These are phyloP conservation scores for Phlegmacium glaucopus DNA, from an alignment of 768 basidiomycete species.

Conservation along the genomic window DNA sequence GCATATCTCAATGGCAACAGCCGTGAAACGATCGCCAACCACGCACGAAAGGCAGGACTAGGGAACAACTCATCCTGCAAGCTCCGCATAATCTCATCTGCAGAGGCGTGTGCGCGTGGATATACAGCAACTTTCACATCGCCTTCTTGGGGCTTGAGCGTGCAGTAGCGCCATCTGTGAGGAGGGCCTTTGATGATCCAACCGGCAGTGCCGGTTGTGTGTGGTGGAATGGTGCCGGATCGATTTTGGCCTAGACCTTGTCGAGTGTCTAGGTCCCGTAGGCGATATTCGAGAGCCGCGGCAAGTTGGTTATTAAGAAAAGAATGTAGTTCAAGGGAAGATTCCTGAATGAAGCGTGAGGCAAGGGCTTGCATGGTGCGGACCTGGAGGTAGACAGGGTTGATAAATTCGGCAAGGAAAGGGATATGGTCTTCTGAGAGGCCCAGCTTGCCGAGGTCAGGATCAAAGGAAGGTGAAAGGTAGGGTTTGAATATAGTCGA, in stretches of 20 bases:
- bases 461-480: constrained; percentile 31
- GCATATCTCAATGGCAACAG: constrained; percentile 69
- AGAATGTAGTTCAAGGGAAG: constrained; percentile 82
- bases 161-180: constrained; percentile 92
- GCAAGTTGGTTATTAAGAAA: constrained; percentile 77
- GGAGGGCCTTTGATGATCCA: constrained; percentile 87
- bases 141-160: constrained; percentile 42
- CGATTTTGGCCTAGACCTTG: constrained; percentile 64
- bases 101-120: constrained; percentile 50
- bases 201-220: constrained; percentile 55
- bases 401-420: constrained; percentile 83
- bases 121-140: constrained; percentile 43
- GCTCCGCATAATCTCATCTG: constrained; percentile 56
- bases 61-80: constrained; percentile 80
- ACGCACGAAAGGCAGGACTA: constrained; percentile 83
- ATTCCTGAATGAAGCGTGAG: constrained; percentile 78
- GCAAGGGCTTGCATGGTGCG: constrained; percentile 80
- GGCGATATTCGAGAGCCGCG: constrained; percentile 56
- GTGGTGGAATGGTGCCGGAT: constrained; percentile 54
- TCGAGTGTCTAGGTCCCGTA: constrained; percentile 58
- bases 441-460: constrained; percentile 45
- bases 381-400: constrained; percentile 85
- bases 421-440: constrained; percentile 58
- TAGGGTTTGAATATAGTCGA: constrained; percentile 59
- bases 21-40: constrained; percentile 72